Percentiles rank a stretch among this genome's conserved stretches.
phyloP scores from a whole-genome alignment of 495 filamentous ascomycete species.

The Choiromyces venosus region DNA sequence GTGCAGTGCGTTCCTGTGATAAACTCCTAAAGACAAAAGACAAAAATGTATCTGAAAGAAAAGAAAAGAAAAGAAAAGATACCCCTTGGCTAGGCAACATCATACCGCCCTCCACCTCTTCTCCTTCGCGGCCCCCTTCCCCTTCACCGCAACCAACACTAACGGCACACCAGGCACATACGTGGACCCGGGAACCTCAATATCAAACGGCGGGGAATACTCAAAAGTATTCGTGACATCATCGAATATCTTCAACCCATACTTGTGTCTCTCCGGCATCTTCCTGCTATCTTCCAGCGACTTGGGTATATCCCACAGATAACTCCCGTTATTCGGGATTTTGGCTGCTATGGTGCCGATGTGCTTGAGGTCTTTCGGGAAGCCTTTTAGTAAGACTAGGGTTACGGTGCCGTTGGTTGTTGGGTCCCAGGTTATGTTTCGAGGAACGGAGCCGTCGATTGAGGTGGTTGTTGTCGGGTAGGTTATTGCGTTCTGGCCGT shows the following conservation, averaged over 20 bases:
- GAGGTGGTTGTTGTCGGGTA: no score
- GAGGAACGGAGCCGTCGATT: no score
- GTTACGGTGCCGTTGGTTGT: constrained; percentile 34
- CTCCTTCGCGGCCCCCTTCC: no score
- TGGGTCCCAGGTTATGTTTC: no score
- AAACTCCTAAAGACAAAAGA: no score
- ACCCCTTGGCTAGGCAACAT: no score
- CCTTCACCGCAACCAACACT: no score
- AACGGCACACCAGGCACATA: no score
- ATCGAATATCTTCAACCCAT: constrained; percentile 15
- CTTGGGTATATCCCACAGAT: constrained; percentile 7
- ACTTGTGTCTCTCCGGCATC: constrained; percentile 14
- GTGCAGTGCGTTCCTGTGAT: no score
- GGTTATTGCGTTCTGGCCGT: constrained; percentile 36
- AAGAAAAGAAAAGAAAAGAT: no score
- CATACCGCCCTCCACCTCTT: no score
- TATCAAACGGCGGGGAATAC: constrained; percentile 14
- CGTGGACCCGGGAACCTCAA: constrained; percentile 14
- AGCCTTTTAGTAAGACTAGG: constrained; percentile 37
- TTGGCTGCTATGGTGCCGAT: constrained; percentile 15
- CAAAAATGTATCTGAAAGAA: no score
- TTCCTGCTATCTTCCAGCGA: constrained; percentile 8
- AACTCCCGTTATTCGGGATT: constrained; percentile 9
- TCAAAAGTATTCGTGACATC: constrained; percentile 14
- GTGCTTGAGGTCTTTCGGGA: constrained; percentile 28